Conservation (phyloP, 176 grass and related monocot species). For the sorghum (Sorghum bicolor) region DNA sequence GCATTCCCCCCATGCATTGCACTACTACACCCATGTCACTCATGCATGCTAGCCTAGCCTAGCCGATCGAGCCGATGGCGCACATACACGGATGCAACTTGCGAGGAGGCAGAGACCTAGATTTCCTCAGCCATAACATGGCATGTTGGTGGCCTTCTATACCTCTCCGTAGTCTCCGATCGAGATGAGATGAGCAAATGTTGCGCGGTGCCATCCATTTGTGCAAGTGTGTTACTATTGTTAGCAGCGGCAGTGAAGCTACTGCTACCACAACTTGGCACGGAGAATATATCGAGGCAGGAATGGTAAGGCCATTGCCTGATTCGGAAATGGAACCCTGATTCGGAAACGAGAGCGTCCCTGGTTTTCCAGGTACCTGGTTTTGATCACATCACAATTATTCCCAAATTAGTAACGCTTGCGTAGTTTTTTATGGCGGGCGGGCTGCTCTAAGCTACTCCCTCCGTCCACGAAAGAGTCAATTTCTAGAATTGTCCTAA, state of each 20-base stretch:
- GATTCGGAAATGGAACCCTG: constrained; percentile 22
- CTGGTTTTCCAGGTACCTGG: neutral
- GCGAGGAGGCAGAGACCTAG: constrained; percentile 28
- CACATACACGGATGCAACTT: constrained; percentile 26
- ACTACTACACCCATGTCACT: neutral
- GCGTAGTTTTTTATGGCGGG: neutral
- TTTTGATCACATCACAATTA: neutral
- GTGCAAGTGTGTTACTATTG: neutral
- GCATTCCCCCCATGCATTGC: constrained; percentile 1
- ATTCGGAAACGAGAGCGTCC: constrained; percentile 22
- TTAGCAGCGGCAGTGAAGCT: constrained; percentile 10
- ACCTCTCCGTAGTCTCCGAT: neutral
- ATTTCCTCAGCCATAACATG: constrained; percentile 48
- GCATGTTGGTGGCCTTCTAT: constrained; percentile 21
- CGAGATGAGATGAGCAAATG: neutral
- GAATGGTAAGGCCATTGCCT: constrained; percentile 5
- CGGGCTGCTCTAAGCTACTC: neutral
- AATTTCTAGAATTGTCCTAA: too few relatives aligned
- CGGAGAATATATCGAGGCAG: neutral
- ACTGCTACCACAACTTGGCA: neutral
- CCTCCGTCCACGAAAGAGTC: too few relatives aligned
- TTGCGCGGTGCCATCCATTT: neutral
- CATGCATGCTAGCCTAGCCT: neutral
- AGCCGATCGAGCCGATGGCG: neutral
- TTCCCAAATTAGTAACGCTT: neutral